Conservation (phyloP, 2,329 filamentous ascomycete genomes). For the Aaosphaeria pasadenensis region DNA sequence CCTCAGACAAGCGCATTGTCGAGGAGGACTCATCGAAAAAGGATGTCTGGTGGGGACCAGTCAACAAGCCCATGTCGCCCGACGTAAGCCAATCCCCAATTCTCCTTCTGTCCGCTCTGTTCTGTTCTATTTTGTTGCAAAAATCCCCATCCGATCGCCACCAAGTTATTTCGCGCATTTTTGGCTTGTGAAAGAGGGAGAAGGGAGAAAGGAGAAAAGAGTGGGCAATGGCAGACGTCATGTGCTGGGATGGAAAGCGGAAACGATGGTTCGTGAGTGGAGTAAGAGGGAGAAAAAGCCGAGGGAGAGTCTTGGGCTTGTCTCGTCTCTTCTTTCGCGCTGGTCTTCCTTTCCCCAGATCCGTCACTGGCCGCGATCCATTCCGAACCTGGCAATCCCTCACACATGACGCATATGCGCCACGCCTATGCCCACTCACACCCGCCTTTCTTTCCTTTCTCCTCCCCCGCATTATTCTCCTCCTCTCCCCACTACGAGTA, state of each 20-base stretch:
- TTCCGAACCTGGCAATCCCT: slow-evolving; percentile 18
- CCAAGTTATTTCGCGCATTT: slow-evolving; percentile 2
- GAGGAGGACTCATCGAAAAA: slow-evolving; percentile 86
- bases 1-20: slow-evolving; percentile 95
- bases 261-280: slow-evolving; percentile 2
- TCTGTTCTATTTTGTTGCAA: slow-evolving; percentile 3
- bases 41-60: slow-evolving; percentile 97
- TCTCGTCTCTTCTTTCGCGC: too few species aligned
- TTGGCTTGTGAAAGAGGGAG: slow-evolving; percentile 22
- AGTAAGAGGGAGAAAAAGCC: slow-evolving; percentile 25
- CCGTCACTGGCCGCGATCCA: slow-evolving; percentile 11
- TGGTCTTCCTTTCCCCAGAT: background rate
- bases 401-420: too few species aligned
- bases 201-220: too few species aligned
- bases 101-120: slow-evolving; percentile 6
- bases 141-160: background rate
- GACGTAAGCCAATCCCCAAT: slow-evolving; percentile 65
- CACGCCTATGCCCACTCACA: slow-evolving; percentile 21
- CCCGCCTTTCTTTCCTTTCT: slow-evolving; percentile 32
- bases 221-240: slow-evolving; percentile 27
- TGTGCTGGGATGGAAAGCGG: slow-evolving; percentile 13
- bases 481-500: background rate
- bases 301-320: background rate
- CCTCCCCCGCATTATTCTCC: background rate
- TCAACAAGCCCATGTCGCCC: slow-evolving; percentile 97